Base-by-base conservation (phyloP, 176 grass and related monocot species). In the Puccinellia tenuiflora region DNA sequence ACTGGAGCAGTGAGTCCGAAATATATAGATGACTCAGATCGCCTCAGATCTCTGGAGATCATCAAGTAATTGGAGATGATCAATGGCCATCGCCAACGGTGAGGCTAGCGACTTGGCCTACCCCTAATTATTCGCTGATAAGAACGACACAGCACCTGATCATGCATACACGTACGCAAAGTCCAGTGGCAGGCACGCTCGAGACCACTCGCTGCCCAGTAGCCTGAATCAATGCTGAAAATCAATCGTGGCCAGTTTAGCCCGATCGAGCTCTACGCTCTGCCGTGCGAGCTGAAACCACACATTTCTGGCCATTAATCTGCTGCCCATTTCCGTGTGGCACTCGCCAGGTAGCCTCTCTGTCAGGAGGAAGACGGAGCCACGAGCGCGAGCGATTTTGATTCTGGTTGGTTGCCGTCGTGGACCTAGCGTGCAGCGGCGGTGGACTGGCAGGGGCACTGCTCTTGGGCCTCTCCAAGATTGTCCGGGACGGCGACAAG, bases 401-500 rank as follows among this genome's bases (percentile, higher is more conserved):
- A 53, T n/a, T 35, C 56, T 15, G 24, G 56, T 26, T 28, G 17
- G 2, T 38, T 38, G 0, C 33, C 17, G 39, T 56, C 11, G 79
- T 43, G 48, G 21, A 52, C 51, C 55, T n/a, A 48, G 9, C 65
- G 64, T 60, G 28, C 69, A 78, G 20, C 76, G 25, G 85, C 75
- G 83, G n/a, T n/a, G 78, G 75, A 65, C 75, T 7, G 55, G 56
- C 22, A 28, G 55, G 24, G 33, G 6, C 75, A 13, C 47, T 25
- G 35, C 20, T 80, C 9, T 83, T 76, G 17, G 55, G 88, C 16
- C 73, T 92, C 21, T 77, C 30, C 53, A 90, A 83, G 79, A 45
- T 57, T 12, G 37, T 84, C 22, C 88, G 87, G 87, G 60, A 54
- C 12, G 7, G 50, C 4, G 34, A 29, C 64, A 73, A 76, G 25